Conservation (phyloP, 1,284 basidiomycete species). For the Earliella scabrosa region DNA sequence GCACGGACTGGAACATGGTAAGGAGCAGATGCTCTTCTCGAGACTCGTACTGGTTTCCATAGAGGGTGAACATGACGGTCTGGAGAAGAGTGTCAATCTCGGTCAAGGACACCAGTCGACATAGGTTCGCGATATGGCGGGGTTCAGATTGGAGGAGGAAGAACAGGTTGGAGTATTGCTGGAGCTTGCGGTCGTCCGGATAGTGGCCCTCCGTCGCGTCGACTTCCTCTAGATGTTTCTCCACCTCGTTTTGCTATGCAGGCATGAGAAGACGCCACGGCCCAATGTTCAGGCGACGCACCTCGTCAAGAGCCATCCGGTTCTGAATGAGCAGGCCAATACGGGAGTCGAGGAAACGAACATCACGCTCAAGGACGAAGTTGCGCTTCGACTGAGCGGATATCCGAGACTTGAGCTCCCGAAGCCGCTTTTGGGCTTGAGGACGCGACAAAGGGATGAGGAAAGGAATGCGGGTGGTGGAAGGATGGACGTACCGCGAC, state of each 20-base stretch:
- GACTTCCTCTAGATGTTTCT: constrained; percentile 93
- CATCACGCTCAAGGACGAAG: constrained; percentile 97
- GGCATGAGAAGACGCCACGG: constrained; percentile 13
- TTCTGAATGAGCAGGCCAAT: constrained; percentile 99
- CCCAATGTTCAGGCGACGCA: constrained; percentile 44
- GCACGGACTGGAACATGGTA: constrained; percentile 98
- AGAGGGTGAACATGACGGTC: constrained; percentile 99
- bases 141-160: constrained; percentile 98
- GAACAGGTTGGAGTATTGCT: constrained; percentile 98
- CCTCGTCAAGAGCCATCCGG: constrained; percentile 95
- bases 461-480: background rate
- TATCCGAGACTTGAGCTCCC: constrained; percentile 97
- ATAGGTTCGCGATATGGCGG: constrained; percentile 93
- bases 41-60: constrained; percentile 99
- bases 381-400: constrained; percentile 99
- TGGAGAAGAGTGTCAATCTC: constrained; percentile 99
- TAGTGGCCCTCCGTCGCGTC: constrained; percentile 89
- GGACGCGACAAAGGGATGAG: background rate
- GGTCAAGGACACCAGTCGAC: constrained; percentile 93
- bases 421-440: constrained; percentile 88
- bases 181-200: constrained; percentile 91
- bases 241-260: constrained; percentile 86
- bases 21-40: constrained; percentile 97
- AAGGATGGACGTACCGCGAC: constrained; percentile 71
- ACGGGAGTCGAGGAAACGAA: constrained; percentile 96